Evolutionary conservation across 768 basidiomycete species (phyloP), one percentile per base, ranked within the genome.

Genomic region (Tulasnella calospora): DNA sequence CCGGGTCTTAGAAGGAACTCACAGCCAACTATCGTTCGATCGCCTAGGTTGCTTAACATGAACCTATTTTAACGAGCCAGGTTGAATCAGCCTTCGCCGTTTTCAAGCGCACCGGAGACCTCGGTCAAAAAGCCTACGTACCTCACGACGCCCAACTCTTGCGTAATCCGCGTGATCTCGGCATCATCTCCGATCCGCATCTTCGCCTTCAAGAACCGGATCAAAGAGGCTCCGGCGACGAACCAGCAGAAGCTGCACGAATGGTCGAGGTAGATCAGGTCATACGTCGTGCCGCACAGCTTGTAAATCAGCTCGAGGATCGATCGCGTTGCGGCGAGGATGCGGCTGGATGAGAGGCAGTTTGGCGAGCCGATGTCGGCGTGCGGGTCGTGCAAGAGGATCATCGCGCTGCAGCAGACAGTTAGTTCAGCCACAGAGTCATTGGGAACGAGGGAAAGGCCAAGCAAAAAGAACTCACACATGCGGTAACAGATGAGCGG

Each of bases 401-500:
- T 55, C 69, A 67, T 73, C 10, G 78, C 78, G 23, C 79, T 80
- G 71, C 5, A 33, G 21, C 44, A n/a, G 57, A 30, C 6, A 30
- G 1, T 1, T 61, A 13, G 35, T 61, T n/a, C n/a, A 44, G 44
- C 19, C 19, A 2, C 12, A 15, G 19, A 7, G 1, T 47, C 21
- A 30, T 55, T 30, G 74, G 38, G 35, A 55, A 23, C 6, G 71
- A 9, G 27, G 44, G 78, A 33, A 51, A 70, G 76, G 33, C n/a
- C 30, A 23, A 2, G 13, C 9, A 30, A 23, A 55, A 57, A n/a
- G 27, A 12, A 71, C 79, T 33, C 35, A 80, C 80, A 78, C 75
- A 74, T 85, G 83, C 19, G 82, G 81, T 19, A 84, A 81, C 19
- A 84, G 73, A 77, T 83, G 82, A 6, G 84, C 82, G 35, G 83